Base-by-base conservation (phyloP, 1,284 basidiomycete genomes). In the Apiotrichum mycotoxinovorans region DNA sequence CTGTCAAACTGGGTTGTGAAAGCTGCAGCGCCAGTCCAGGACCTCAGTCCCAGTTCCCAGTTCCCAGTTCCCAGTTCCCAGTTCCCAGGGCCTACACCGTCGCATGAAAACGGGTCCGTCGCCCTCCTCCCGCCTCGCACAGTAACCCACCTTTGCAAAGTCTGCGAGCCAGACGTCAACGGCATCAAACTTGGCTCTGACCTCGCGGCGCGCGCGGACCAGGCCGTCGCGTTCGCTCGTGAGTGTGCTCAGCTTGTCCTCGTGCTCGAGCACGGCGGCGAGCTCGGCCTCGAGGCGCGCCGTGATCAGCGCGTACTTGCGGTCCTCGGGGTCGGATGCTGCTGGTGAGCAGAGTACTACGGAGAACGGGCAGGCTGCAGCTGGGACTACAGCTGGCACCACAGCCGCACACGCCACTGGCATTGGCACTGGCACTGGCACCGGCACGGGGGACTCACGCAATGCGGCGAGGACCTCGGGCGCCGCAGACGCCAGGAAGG, bases 261-360 rank as follows among this genome's bases (percentile, higher is more conserved):
- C 72, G 3, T 64, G 67, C 66, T 61, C 52, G 43, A 62, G 53
- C n/a, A 74, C 66, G 37, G 70, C 65, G 9, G 58, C 62, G 18
- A 76, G 63, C 59, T 76, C 72, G 25, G 65, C 40, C 53, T 76
- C 71, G 40, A 76, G 56, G 23, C 66, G 64, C 0, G 66, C 63
- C 5, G 71, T 67, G 18, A 60, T 64, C 8, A 71, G 44, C 11
- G 68, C 65, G 46, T 72, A 58, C 26, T 68, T 64, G 51, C 70
- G 66, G 0, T 41, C 47, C 18, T 72, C 67, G 37, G 61, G 52
- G 7, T 65, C 44, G 3, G 62, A 26, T 9, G 70, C 69, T 70
- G 46, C 17, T 0, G 1, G 27, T 59, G 35, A 61, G 53, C 20
- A 33, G 14, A 17, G 5, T 3, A 17, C 8, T 10, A 4, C 9